These are phyloP conservation scores for Luffa aegyptiaca DNA, from an alignment of 306 rosid species.

Conservation along the genomic window DNA sequence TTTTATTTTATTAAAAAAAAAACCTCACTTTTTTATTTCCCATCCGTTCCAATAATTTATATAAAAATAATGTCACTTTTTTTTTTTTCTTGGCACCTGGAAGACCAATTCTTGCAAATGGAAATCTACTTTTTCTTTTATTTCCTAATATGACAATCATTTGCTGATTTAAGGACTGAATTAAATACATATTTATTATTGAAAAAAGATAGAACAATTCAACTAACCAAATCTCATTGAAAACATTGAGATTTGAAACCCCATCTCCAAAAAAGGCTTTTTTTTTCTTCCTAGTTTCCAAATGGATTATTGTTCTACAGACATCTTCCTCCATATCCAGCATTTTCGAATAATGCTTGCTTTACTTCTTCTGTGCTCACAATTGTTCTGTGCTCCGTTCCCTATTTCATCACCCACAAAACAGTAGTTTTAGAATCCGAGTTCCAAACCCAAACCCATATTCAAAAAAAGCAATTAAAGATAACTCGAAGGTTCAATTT, in stretches of 20 bases:
- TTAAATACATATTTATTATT: background rate
- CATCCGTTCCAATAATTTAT: background rate
- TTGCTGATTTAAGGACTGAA: background rate
- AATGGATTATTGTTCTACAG: constrained; percentile 9
- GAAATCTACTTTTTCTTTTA: background rate
- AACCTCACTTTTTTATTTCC: background rate
- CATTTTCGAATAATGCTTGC: constrained; percentile 46
- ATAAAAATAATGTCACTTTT: background rate
- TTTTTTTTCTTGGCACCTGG: background rate
- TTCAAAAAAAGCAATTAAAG: too few relatives aligned
- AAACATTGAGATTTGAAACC: constrained; percentile 3
- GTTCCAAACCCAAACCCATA: background rate
- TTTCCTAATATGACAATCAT: background rate
- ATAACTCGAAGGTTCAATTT: too few relatives aligned
- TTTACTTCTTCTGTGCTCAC: constrained; percentile 45
- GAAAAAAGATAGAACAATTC: background rate
- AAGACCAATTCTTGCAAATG: background rate
- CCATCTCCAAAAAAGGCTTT: background rate
- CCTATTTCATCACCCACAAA: constrained; percentile 17
- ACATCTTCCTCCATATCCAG: constrained; percentile 72
- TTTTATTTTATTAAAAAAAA: too few relatives aligned
- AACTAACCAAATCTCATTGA: background rate
- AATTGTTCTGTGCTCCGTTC: constrained; percentile 16
- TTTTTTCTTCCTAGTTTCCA: background rate
- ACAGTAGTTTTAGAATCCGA: background rate